Base-by-base conservation (phyloP, 805 yeast species). In the Yarrowia sp. region DNA sequence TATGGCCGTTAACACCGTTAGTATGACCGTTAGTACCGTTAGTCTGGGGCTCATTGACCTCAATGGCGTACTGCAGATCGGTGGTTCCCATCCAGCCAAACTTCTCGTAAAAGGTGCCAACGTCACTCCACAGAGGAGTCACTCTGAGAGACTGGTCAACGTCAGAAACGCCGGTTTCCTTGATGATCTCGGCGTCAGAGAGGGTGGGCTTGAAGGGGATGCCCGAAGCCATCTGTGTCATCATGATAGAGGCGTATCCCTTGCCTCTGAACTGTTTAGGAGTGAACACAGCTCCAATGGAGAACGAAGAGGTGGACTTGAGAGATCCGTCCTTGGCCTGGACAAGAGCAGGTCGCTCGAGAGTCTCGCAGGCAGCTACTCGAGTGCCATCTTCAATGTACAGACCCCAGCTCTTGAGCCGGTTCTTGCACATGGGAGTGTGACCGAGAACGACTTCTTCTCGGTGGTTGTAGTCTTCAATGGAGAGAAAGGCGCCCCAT, bases 71-170 rank as follows among this genome's bases (percentile, higher is more conserved):
- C 68, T 74, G 75, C 5, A 36, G 19, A n/a, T 55, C 49, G 14
- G 70, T 71, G 35, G 73, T 70, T 36, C 52, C 45, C 43, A 71
- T 58, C 72, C 73, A 78, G 8, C 93, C 97, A 71, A 88, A 85
- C 71, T 81, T 79, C 45, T 81, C 79, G 76, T 92, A 92, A 72
- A 83, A 90, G 41, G 82, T 83, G 15, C 90, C 94, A 22, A 90
- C 86, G 61, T 88, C 95, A 71, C 94, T 88, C 82, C 90, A 91
- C 65, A 91, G 81, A 49, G 81, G 80, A 45, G 82, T 76, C 15
- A 83, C 75, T 26, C 76, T 70, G 22, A 78, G 74, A 10, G 74
- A 71, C 42, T 69, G 43, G 46, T 71, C 73, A 10, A 69, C 71
- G 9, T 53, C 61, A 22, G 36, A 52, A 55, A 70, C 45, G 11